Conservation (phyloP, 495 filamentous ascomycete species). For the Astrocystis sublimbata region DNA sequence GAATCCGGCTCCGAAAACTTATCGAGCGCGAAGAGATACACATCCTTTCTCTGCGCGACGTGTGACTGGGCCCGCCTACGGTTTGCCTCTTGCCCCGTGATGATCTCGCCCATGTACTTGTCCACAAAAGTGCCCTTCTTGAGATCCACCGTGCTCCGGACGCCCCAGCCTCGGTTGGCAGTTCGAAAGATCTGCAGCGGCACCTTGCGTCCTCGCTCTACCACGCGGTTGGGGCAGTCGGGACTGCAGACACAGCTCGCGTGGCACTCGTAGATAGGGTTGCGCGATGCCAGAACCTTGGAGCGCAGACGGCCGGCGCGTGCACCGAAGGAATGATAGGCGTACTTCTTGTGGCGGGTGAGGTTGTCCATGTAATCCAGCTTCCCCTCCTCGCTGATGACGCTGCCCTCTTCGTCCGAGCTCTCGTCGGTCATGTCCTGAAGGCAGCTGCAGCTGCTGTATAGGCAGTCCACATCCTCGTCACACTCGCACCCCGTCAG, state of each 20-base stretch:
- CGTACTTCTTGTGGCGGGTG: conserved; percentile 37
- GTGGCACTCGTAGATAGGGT: conserved; percentile 87
- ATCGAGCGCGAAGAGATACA: conserved; percentile 84
- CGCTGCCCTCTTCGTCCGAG: conserved; percentile 29
- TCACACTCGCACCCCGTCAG: conserved; percentile 56
- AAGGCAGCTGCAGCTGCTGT: conserved; percentile 52
- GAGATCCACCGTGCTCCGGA: conserved; percentile 68
- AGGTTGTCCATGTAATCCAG: conserved; percentile 11
- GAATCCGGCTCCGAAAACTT: conserved; percentile 62
- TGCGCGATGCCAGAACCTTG: conserved; percentile 50
- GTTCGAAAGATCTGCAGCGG: conserved; percentile 84
- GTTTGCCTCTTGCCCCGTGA: conserved; percentile 69
- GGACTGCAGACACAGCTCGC: conserved; percentile 63
- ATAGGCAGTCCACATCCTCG: conserved; percentile 49
- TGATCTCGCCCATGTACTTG: conserved; percentile 84
- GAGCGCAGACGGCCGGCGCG: conserved; percentile 46
- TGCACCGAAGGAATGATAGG: conserved; percentile 45
- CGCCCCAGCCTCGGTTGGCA: conserved; percentile 74
- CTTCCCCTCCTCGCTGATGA: conserved; percentile 26
- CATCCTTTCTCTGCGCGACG: conserved; percentile 52
- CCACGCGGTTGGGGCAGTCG: conserved; percentile 76
- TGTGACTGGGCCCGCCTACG: conserved; percentile 57
- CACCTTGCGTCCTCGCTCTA: conserved; percentile 74
- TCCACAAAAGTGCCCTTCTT: conserved; percentile 83
- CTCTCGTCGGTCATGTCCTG: conserved; percentile 48